Evolutionary conservation across 2,329 filamentous ascomycete genomes (phyloP).

Genomic region (Aspergillus uvarum): DNA sequence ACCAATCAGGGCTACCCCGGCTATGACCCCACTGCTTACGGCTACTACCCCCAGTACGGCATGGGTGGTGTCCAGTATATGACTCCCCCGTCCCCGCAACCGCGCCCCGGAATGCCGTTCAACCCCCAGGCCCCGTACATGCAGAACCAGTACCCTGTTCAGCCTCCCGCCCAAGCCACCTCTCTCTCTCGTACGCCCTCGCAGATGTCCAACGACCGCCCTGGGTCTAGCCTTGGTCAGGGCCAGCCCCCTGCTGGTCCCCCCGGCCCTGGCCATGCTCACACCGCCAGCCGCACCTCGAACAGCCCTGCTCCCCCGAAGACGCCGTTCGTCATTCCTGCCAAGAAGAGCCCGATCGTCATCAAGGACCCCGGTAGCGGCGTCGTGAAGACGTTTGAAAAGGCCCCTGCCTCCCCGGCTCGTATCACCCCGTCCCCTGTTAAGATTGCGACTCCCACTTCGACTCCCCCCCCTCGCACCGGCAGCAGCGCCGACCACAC

Average conservation of each 20-base stretch:
- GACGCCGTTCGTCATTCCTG: constrained; percentile 63
- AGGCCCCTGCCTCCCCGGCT: constrained; percentile 62
- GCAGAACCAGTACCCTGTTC: constrained; percentile 52
- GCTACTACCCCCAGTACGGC: constrained; percentile 50
- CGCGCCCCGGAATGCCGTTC: constrained; percentile 51
- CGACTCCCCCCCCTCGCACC: constrained; percentile 77
- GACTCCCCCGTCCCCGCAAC: constrained; percentile 48
- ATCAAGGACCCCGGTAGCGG: constrained; percentile 85
- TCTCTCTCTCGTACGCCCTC: constrained; percentile 81
- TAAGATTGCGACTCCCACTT: constrained; percentile 66
- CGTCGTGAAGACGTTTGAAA: constrained; percentile 68
- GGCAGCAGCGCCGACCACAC: constrained; percentile 65
- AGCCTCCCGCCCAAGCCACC: constrained; percentile 57
- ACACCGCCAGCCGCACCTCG: constrained; percentile 57
- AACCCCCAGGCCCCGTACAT: constrained; percentile 51
- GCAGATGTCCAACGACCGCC: constrained; percentile 70
- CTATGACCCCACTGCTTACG: constrained; percentile 32
- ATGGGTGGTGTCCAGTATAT: constrained; percentile 37
- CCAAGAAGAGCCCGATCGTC: constrained; percentile 68
- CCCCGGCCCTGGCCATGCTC: constrained; percentile 46
- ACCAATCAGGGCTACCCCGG: constrained; percentile 60
- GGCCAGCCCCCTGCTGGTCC: constrained; percentile 52
- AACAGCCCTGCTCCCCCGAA: constrained; percentile 60
- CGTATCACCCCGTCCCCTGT: constrained; percentile 59
- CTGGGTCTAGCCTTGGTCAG: constrained; percentile 61